Base-by-base conservation (phyloP, 2,329 filamentous ascomycete genomes). In the Alternaria angustiovoidea region DNA sequence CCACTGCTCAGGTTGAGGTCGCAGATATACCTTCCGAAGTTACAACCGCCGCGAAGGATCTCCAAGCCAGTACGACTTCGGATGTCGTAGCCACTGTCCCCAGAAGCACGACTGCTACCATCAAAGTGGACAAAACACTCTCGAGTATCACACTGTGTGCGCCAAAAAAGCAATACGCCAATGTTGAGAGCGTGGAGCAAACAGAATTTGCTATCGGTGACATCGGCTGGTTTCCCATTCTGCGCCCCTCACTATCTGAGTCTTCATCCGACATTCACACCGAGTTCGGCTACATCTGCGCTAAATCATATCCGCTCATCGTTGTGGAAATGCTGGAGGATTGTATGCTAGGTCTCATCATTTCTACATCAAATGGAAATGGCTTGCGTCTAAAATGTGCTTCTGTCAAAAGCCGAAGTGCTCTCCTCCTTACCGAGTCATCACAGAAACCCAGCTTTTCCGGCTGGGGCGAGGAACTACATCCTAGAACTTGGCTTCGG, bases 301-400 rank as follows among this genome's bases (percentile, higher is more conserved):
- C 36, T 1, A 52, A 54, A 9, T 3, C 11, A 1, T 54, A 46
- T n/a, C 51, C 41, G 1, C 11, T 46, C 6, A 20, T 54, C 16
- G 28, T 54, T 4, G 30, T 28, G 11, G 16, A 28, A 5, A 54
- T 22, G 51, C 16, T 47, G 14, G n/a, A 32, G 0, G 51, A 54
- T 9, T 28, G 32, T 6, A 54, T 54, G 51, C 2, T 54, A 5
- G 51, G 41, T 3, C 41, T 54, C 4, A 16, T 46, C 3, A 54
- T 54, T 3, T 38, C 28, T 5, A 46, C 51, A 1, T 30, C 51
- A 1, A 41, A 41, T 1, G 51, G 18, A 12, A 36, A 36, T 36
- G 51, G 41, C 4, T 7, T 54, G 5, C 18, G 9, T 2, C 9
- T 4, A 2, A 46, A 46, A 7, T 5, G n/a, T 1, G 1, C 9